A percentile compares a stretch with the other conserved stretches of the same genome.
phyloP scores from a whole-genome alignment of 1,139 yeast genomes.

The Lodderomyces elongisporus region DNA sequence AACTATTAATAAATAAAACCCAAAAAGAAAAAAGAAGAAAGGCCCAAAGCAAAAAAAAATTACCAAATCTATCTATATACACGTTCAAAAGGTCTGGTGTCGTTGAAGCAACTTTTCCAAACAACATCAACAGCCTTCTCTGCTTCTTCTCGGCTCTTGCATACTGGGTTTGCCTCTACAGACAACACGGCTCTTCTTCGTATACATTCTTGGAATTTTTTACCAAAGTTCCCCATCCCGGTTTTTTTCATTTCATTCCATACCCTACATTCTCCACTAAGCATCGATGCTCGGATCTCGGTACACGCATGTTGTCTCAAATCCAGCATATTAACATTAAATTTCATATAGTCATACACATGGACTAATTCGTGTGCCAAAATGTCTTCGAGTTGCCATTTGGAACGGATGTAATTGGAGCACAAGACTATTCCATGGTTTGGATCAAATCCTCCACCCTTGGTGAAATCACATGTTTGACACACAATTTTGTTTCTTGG shows the following conservation, averaged over 20 bases:
- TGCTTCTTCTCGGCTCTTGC: slow-evolving; percentile 70
- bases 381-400: slow-evolving; percentile 86
- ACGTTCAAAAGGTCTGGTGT: slow-evolving; percentile 93
- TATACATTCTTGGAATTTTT: slow-evolving; percentile 89
- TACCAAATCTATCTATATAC: slow-evolving; percentile 54
- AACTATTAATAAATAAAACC: no score
- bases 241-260: slow-evolving; percentile 76
- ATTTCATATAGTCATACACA: slow-evolving; percentile 85
- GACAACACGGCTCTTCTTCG: slow-evolving; percentile 81
- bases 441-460: slow-evolving; percentile 94
- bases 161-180: slow-evolving; percentile 80
- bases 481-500: slow-evolving; percentile 57
- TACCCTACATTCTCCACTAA: slow-evolving; percentile 94
- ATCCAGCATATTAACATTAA: slow-evolving; percentile 78
- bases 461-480: slow-evolving; percentile 78
- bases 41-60: background rate
- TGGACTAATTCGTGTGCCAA: slow-evolving; percentile 90
- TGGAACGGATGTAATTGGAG: slow-evolving; percentile 73
- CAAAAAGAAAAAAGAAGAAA: no score
- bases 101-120: slow-evolving; percentile 89
- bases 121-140: slow-evolving; percentile 76
- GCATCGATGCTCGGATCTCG: slow-evolving; percentile 87
- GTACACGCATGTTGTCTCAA: slow-evolving; percentile 95
- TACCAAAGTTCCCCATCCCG: slow-evolving; percentile 56
- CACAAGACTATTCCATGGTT: slow-evolving; percentile 81